Evolutionary conservation across 495 filamentous ascomycete species (phyloP).

Genomic region (Trypethelium eluteriae): DNA sequence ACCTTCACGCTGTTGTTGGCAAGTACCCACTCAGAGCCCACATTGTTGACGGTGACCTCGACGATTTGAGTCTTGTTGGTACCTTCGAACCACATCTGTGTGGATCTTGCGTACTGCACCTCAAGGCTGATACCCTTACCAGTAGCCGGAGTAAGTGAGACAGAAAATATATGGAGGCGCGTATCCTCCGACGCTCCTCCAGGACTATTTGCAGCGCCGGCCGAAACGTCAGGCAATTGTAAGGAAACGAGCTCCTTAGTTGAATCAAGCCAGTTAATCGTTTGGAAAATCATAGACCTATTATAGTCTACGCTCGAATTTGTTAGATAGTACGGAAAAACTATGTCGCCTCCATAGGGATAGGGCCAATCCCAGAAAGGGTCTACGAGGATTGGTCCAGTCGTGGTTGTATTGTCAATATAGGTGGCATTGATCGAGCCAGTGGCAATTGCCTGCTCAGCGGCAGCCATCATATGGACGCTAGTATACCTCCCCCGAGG

Average conservation of each 20-base stretch:
- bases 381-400: conserved; percentile 40
- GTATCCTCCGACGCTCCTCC: conserved; percentile 23
- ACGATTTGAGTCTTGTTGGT: conserved; percentile 44
- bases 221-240: conserved; percentile 37
- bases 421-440: conserved; percentile 44
- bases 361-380: conserved; percentile 45
- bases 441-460: conserved; percentile 39
- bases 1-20: conserved; percentile 36
- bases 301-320: conserved; percentile 43
- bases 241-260: conserved; percentile 41
- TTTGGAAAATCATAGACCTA: conserved; percentile 47
- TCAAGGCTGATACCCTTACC: conserved; percentile 20
- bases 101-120: conserved; percentile 46
- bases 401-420: conserved; percentile 38
- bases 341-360: conserved; percentile 43
- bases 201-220: conserved; percentile 23
- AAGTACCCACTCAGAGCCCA: conserved; percentile 38
- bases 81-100: conserved; percentile 44
- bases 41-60: conserved; percentile 47
- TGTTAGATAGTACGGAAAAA: conserved; percentile 45
- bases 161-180: conserved; percentile 41
- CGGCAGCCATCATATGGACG: conserved; percentile 43
- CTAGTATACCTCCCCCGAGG: conserved; percentile 38
- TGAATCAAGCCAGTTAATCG: conserved; percentile 41
- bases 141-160: conserved; percentile 33